Evolutionary conservation across 768 basidiomycete genomes (phyloP), one percentile per base, ranked within the genome.

Genomic region (Saitozyma podzolica): DNA sequence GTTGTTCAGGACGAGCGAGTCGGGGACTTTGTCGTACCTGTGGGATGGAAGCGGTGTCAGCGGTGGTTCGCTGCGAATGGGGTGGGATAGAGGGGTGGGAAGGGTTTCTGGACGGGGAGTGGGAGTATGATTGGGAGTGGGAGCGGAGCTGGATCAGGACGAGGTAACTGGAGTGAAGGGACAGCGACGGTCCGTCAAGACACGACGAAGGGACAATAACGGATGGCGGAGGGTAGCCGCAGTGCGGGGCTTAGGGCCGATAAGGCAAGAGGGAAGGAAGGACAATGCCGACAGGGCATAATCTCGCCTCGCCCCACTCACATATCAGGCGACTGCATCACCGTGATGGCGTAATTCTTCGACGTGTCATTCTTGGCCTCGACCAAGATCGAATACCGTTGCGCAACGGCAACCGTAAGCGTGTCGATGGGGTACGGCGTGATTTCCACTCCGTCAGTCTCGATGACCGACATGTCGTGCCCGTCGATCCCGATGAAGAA

Each of bases 341-440:
- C 56, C 62, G 62, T 67, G 62, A 99, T 86, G 55, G 85, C 86
- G 87, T 88, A 98, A 82, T 99, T 96, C 19, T 85, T 82, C 39
- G 84, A 81, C 0, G 88, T 89, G 66, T 92, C 90, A 79, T 94
- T 94, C 53, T 89, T 86, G 9, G 95, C 94, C 10, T 88, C 88
- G 56, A 99, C 91, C 40, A 97, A 86, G 47, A 99, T 83, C 0
- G 93, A 94, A 80, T 95, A 96, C 17, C 95, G 87, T 78, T 98
- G 95, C 0, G 93, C 93, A 40, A 89, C 92, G 13, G 91, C 84
- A 60, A 97, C 61, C 49, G 86, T 84, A 54, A 97, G 71, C 43
- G 89, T 78, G 74, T 91, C 89, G 65, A 87, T 87, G 0, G 87
- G 84, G 47, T 81, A 88, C 64, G 88, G 87, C 73, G 89, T 84